A percentile compares a stretch with the other conserved stretches of the same genome.
phyloP scores from a whole-genome alignment of 2,329 filamentous ascomycete species.

The Zymoseptoria crescenta region DNA sequence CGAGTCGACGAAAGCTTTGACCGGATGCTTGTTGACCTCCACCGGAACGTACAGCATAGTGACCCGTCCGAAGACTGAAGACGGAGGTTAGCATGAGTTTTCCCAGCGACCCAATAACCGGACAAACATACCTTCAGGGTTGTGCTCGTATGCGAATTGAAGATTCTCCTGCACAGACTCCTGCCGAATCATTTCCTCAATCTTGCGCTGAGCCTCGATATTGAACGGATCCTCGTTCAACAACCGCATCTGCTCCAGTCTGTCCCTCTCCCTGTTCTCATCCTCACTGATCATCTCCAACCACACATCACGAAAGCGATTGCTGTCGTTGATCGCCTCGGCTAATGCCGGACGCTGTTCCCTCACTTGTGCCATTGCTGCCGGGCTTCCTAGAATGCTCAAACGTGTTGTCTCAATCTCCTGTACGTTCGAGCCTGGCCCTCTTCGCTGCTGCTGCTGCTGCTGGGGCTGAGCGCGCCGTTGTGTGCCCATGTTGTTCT shows the following conservation, averaged over 20 bases:
- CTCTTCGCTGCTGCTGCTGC: constrained; percentile 11
- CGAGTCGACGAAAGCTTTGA: constrained; percentile 96
- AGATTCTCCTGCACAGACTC: constrained; percentile 91
- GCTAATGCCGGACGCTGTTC: constrained; percentile 69
- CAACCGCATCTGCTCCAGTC: constrained; percentile 72
- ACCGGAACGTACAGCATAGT: constrained; percentile 96
- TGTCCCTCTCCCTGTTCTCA: constrained; percentile 63
- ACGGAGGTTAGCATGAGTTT: constrained; percentile 4
- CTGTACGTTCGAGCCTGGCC: constrained; percentile 13
- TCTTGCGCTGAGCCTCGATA: constrained; percentile 78
- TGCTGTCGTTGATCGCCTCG: constrained; percentile 65
- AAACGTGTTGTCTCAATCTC: constrained; percentile 76
- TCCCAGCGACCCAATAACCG: neutral
- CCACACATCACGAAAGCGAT: constrained; percentile 67
- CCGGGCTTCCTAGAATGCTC: constrained; percentile 72
- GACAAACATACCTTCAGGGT: constrained; percentile 71
- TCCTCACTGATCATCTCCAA: constrained; percentile 61
- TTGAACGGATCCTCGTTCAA: constrained; percentile 95
- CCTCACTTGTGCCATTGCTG: constrained; percentile 61
- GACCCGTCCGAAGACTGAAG: constrained; percentile 79
- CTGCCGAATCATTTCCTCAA: constrained; percentile 95
- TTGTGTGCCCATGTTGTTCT: constrained; percentile 30
- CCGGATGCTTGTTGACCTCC: constrained; percentile 82
- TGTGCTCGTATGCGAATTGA: constrained; percentile 94
- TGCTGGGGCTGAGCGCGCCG: constrained; percentile 32